Conservation (phyloP, 257 asterid species). For the Salvia miltiorrhiza region DNA sequence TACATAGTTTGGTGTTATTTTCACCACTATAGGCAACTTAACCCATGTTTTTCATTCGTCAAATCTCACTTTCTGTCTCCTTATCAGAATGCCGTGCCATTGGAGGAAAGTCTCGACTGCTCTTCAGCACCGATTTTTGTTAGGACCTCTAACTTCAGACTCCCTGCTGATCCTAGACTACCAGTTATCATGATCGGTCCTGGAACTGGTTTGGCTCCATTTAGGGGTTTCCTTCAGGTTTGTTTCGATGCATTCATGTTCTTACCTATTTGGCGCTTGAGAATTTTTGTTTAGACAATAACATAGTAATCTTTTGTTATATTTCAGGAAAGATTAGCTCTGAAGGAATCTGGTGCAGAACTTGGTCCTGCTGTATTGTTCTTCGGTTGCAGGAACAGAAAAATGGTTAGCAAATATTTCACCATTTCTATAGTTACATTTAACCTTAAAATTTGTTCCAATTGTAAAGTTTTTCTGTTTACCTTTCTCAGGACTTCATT, state of each 20-base stretch:
- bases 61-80: conserved; percentile 11
- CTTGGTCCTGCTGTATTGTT: conserved; percentile 84
- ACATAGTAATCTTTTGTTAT: not conserved
- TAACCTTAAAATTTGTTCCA: not conserved
- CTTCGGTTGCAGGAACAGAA: conserved; percentile 93
- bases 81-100: conserved; percentile 71
- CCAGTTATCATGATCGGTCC: conserved; percentile 97
- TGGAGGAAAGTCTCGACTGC: conserved; percentile 70
- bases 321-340: conserved; percentile 91
- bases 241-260: conserved; percentile 2
- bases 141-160: conserved; percentile 87
- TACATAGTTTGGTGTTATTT: not conserved
- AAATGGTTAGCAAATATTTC: conserved; percentile 52
- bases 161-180: conserved; percentile 76
- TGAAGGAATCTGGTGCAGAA: conserved; percentile 84
- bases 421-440: not conserved
- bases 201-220: conserved; percentile 98
- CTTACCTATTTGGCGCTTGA: not conserved
- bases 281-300: not conserved
- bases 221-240: conserved; percentile 99
- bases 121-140: conserved; percentile 79
- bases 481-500: conserved; percentile 66
- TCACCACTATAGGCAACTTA: not conserved
- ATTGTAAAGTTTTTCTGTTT: not conserved
- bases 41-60: not conserved